These are phyloP conservation scores for Trypanosoma vivax DNA, from an alignment of 208 protist genomes.

Conservation along the genomic window DNA sequence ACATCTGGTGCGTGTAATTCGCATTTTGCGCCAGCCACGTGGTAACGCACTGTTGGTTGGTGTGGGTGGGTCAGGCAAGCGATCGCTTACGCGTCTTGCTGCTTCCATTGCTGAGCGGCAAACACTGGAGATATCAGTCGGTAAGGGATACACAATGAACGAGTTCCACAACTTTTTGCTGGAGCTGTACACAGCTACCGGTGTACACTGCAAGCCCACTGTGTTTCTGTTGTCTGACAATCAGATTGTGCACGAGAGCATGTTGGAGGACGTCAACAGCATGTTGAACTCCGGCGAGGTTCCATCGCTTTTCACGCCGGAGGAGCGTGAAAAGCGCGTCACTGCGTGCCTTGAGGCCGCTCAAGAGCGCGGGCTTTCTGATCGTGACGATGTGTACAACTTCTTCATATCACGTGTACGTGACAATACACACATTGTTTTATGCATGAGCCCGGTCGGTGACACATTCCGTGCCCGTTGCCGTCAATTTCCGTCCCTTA, in stretches of 20 bases:
- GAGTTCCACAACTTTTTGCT: conserved; percentile 91
- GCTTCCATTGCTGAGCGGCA: conserved; percentile 85
- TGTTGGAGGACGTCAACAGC: conserved; percentile 97
- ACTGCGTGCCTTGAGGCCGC: conserved; percentile 88
- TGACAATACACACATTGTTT: conserved; percentile 94
- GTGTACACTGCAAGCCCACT: conserved; percentile 80
- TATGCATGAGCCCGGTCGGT: conserved; percentile 95
- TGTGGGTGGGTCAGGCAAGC: conserved; percentile 95
- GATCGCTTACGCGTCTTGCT: conserved; percentile 92
- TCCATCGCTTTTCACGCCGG: conserved; percentile 93
- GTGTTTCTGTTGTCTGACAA: conserved; percentile 95
- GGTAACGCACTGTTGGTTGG: conserved; percentile 96
- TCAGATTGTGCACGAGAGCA: conserved; percentile 93
- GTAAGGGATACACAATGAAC: conserved; percentile 89
- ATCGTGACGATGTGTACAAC: conserved; percentile 89
- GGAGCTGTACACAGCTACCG: conserved; percentile 87
- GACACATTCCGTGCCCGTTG: conserved; percentile 92
- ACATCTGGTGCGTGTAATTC: conserved; percentile 94
- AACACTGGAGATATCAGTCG: conserved; percentile 90
- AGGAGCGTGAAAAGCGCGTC: conserved; percentile 95
- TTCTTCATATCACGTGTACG: conserved; percentile 94
- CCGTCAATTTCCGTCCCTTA: conserved; percentile 96
- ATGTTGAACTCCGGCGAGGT: conserved; percentile 97
- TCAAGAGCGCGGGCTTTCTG: conserved; percentile 78
- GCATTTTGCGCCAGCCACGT: conserved; percentile 94